Percentiles rank a stretch among this genome's conserved stretches.
Conservation (phyloP, 495 filamentous ascomycete genomes). For the Echria macrotheca region DNA sequence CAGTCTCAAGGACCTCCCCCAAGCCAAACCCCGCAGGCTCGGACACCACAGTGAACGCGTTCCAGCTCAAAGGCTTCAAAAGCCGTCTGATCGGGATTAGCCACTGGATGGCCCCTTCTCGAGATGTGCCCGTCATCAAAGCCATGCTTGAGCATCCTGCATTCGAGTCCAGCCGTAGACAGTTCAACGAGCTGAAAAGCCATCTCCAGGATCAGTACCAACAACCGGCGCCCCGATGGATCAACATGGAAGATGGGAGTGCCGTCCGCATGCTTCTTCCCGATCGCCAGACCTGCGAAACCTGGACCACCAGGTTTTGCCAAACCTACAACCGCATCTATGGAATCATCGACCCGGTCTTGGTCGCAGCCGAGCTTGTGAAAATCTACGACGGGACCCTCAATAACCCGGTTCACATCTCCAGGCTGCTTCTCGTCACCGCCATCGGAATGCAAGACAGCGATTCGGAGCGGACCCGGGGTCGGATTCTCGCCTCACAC, state of each 20-base stretch:
- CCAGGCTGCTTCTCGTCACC: constrained; percentile 12
- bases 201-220: constrained; percentile 7
- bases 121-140: constrained; percentile 16
- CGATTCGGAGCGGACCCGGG: constrained; percentile 12
- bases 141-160: constrained; percentile 17
- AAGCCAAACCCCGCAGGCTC: background rate
- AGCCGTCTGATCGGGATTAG: constrained; percentile 20
- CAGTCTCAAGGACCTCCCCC: background rate
- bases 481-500: constrained; percentile 10
- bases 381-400: constrained; percentile 10
- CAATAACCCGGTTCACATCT: constrained; percentile 11
- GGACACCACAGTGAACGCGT: background rate
- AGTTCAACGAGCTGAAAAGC: constrained; percentile 17
- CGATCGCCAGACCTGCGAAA: constrained; percentile 11
- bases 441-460: constrained; percentile 19
- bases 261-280: constrained; percentile 13
- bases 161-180: constrained; percentile 13
- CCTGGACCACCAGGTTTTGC: constrained; percentile 12
- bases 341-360: constrained; percentile 14
- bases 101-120: constrained; percentile 20
- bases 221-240: background rate
- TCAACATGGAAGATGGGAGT: background rate
- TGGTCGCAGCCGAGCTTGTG: constrained; percentile 8
- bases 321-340: constrained; percentile 17
- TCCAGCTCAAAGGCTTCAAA: constrained; percentile 11